Conservation (phyloP, 805 yeast species). For the Monosporozyma yasuniensis region DNA sequence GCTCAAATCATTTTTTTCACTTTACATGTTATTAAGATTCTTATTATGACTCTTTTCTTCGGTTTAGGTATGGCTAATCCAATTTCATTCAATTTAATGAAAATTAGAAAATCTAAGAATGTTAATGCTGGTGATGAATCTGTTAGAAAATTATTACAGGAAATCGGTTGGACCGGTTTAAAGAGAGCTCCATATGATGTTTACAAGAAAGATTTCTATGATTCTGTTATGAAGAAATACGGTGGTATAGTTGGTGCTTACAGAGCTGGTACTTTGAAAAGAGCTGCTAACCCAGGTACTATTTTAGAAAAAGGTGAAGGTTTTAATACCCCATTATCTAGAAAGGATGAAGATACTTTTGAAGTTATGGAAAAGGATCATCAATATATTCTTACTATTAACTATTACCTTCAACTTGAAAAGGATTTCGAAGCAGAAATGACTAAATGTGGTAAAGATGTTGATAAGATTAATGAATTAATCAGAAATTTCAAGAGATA, state of each 20-base stretch:
- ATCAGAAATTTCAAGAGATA: conserved; percentile 56
- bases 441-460: conserved; percentile 27
- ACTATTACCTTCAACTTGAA: conserved; percentile 43
- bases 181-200: conserved; percentile 60
- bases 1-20: conserved; percentile 61
- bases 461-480: conserved; percentile 28
- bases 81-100: conserved; percentile 36
- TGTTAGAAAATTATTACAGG: conserved; percentile 38
- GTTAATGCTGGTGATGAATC: conserved; percentile 18
- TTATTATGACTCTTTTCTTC: conserved; percentile 46
- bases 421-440: conserved; percentile 34
- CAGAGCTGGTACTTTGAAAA: conserved; percentile 56
- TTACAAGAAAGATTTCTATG: conserved; percentile 61
- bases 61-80: conserved; percentile 77
- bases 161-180: conserved; percentile 88
- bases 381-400: conserved; percentile 46
- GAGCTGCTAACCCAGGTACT: conserved; percentile 49
- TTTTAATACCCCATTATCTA: conserved; percentile 45
- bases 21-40: conserved; percentile 58
- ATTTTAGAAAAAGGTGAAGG: conserved; percentile 74
- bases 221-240: conserved; percentile 47
- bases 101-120: conserved; percentile 24
- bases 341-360: conserved; percentile 22
- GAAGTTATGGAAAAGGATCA: conserved; percentile 33
- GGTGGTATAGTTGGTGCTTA: conserved; percentile 75